Base-by-base conservation (phyloP, 345 rosid species). In the Arabidopsis arenosa region DNA sequence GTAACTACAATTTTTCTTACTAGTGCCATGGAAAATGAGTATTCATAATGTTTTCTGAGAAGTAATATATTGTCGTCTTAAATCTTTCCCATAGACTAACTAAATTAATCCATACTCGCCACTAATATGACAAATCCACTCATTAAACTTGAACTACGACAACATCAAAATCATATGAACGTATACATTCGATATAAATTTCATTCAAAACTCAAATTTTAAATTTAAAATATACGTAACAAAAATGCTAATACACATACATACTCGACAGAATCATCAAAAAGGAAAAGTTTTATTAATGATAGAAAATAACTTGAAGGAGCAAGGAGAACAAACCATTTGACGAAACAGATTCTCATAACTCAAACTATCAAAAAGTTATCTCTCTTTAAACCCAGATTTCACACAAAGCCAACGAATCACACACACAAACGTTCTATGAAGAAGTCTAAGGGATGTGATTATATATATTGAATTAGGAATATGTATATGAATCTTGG, bases 331-430 rank as follows among this genome's bases (percentile, higher is more conserved):
- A 40, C 51, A 48, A 66, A 23, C 26, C 67, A 75, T 58, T 10
- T 53, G 33, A 17, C 35, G 26, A 51, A 13, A 53, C 48, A 32
- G 43, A 44, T 45, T 13, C 71, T 63, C 70, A 70, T 63, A 70
- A 54, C 57, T 47, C 52, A 15, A 17, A 49, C 62, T 49, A 68
- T 76, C 69, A 68, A 68, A 62, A 67, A 10, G 6, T 37, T 2
- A 4, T 44, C n/a, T 63, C 60, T 28, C 54, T 68, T 44, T 70
- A 23, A 62, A 45, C 64, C 43, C 18, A 12, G 59, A 56, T 54
- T 63, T 70, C 63, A 77, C 72, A 70, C 40, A 63, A 55, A 54
- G 72, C 76, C 65, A 76, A 59, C 43, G 79, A 67, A 67, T 56
- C 32, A 51, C 67, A 58, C 47, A 75, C 61, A 40, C 68, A 75